Base-by-base conservation (phyloP, 1,139 yeast species). In the Taiozyma onychis region DNA sequence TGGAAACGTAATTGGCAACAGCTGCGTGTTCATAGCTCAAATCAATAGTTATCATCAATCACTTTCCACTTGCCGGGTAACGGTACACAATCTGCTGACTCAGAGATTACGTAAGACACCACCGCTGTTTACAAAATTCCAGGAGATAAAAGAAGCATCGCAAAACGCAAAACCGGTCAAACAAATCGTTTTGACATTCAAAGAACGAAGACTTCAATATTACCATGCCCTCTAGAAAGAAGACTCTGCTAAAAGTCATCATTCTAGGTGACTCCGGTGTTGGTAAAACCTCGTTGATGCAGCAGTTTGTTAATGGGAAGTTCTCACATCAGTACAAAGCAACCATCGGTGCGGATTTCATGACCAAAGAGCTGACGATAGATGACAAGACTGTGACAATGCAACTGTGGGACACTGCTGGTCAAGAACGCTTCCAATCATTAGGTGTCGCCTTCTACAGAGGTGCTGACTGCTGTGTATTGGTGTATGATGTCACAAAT, bases 361-460 rank as follows among this genome's bases (percentile, higher is more conserved):
- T 91, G 56, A 93, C 98, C 44, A 91, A 91, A 67, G 98, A 93
- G 64, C 81, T 93, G 52, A 73, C 77, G 27, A 79, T 93, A 52
- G 98, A 93, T 67, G 93, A 85, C 66, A 84, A 83, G 63, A 79
- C 80, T 51, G 91, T 86, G 18, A 83, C 90, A 4, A 77, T 85
- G 74, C 97, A 93, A 75, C 88, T 93, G 50, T 93, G 99, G 99
- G 99, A 93, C 66, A 93, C 99, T 43, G 99, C 99, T 3, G 99
- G 99, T 32, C 99, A 93, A 73, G 99, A 93, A 70, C 76, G 99
- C 59, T 93, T 93, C 75, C 99, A 93, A 71, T 85, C 95, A 54
- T 76, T 93, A 56, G 99, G 99, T 18, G 98, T 93, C 44, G 99
- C 99, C 1, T 93, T 93, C 68, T 93, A 93, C 69, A 77, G 99